Evolutionary conservation across 805 yeast genomes (phyloP).

Genomic region (Yarrowia deformans): DNA sequence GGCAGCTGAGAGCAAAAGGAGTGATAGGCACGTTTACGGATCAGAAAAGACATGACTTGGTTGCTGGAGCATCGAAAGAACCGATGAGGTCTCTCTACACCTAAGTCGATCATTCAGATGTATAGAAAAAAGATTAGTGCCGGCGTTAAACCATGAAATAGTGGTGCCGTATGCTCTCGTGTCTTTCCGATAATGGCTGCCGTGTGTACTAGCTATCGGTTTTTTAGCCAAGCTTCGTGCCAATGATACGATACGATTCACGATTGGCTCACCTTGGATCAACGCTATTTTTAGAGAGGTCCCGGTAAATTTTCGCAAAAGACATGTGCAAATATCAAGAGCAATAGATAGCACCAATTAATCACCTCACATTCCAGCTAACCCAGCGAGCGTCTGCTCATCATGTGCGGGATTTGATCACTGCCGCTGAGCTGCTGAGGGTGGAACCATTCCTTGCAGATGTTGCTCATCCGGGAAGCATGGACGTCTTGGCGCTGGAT

Average conservation of each 20-base stretch:
- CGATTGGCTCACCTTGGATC: conserved; percentile 12
- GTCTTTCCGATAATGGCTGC: background rate
- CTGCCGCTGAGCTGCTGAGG: conserved; percentile 4
- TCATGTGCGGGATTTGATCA: conserved; percentile 3
- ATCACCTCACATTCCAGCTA: conserved; percentile 11
- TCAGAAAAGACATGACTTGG: background rate
- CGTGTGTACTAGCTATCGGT: no score
- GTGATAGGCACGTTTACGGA: no score
- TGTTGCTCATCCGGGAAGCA: background rate
- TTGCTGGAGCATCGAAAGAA: background rate
- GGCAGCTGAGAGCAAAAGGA: no score
- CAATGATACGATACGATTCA: background rate
- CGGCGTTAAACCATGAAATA: conserved; percentile 15
- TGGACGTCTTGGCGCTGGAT: conserved; percentile 17
- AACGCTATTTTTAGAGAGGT: background rate
- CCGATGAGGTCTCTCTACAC: no score
- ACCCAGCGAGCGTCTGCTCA: background rate
- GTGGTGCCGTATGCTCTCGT: conserved; percentile 7
- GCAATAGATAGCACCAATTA: background rate
- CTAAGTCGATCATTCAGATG: background rate
- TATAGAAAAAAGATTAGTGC: conserved; percentile 7
- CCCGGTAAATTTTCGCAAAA: background rate
- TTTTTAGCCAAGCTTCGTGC: background rate
- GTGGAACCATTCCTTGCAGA: conserved; percentile 27
- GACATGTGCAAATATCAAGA: no score